Base-by-base conservation (phyloP, 805 yeast genomes). In the Torulaspora delbrueckii region DNA sequence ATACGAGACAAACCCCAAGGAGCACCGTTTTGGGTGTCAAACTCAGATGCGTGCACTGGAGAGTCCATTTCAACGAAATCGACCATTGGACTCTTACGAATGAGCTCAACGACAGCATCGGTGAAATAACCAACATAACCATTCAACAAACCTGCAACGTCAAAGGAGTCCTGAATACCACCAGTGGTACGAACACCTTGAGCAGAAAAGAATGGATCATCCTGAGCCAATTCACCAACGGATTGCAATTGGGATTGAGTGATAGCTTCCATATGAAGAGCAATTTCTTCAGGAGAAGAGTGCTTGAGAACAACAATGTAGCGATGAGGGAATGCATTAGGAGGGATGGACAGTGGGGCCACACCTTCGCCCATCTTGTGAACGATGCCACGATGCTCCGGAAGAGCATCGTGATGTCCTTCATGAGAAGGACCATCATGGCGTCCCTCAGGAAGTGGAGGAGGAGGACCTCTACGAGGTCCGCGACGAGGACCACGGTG, bases 1-100 rank as follows among this genome's bases (percentile, higher is more conserved):
- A 89, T 79, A 74, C 96, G 79, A 22, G 95, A 86, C 52, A 89
- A 76, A 58, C 96, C 96, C 96, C 96, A 89, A 38, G 96, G 95
- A 24, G 96, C 90, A 51, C 89, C 89, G 53, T 77, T 76, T 71
- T 88, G 93, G 49, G 78, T 75, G 50, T 80, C 77, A 42, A 81
- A 75, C 56, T 79, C 82, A 42, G 70, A 71, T 24, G 88, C 79
- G 51, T 73, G 69, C 44, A 87, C 96, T 51, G 73, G 67, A 1
- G 90, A 82, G 62, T 87, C 96, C 58, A 72, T 68, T 71, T 87
- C 96, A 49, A 87, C 82, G 62, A 77, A 80, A 41, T 78, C 78
- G 36, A 87, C 81, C 36, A 74, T 57, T 14, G 86, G 85, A 63
- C 75, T 79, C 52, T 76, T 70, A 54, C 89, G 79, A 58, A 93